Percentiles rank a stretch among this genome's conserved stretches.
phyloP scores from a whole-genome alignment of 2,329 filamentous ascomycete species.

The Ceratocystis smalleyi region DNA sequence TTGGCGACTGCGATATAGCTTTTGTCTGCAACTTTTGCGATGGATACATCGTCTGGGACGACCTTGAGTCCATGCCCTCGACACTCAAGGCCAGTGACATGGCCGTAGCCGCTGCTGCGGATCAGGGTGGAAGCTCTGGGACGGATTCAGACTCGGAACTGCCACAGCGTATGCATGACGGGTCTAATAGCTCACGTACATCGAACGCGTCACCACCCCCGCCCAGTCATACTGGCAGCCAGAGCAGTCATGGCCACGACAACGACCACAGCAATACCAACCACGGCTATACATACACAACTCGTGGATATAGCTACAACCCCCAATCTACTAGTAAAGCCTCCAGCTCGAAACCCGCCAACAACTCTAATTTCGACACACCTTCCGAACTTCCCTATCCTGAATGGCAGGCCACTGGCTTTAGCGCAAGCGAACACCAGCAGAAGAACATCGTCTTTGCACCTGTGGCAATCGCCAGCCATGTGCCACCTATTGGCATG shows the following conservation, averaged over 20 bases:
- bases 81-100: constrained; percentile 17
- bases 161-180: neutral
- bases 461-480: constrained; percentile 42
- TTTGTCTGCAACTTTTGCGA: constrained; percentile 49
- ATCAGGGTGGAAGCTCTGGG: neutral
- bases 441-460: constrained; percentile 41
- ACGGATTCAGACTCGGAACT: neutral
- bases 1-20: constrained; percentile 38
- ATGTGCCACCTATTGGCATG: constrained; percentile 34
- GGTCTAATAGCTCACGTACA: neutral
- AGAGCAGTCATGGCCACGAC: neutral
- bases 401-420: constrained; percentile 38
- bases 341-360: neutral
- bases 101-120: neutral
- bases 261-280: neutral
- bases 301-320: neutral
- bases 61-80: constrained; percentile 38
- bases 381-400: constrained; percentile 20
- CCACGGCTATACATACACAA: neutral
- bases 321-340: constrained; percentile 2
- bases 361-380: constrained; percentile 21
- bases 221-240: constrained; percentile 9
- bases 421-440: constrained; percentile 26
- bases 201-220: constrained; percentile 13
- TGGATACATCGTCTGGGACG: constrained; percentile 43